These are phyloP conservation scores for Xylariaceae sp. DNA, from an alignment of 2,329 filamentous ascomycete genomes.

Conservation along the genomic window DNA sequence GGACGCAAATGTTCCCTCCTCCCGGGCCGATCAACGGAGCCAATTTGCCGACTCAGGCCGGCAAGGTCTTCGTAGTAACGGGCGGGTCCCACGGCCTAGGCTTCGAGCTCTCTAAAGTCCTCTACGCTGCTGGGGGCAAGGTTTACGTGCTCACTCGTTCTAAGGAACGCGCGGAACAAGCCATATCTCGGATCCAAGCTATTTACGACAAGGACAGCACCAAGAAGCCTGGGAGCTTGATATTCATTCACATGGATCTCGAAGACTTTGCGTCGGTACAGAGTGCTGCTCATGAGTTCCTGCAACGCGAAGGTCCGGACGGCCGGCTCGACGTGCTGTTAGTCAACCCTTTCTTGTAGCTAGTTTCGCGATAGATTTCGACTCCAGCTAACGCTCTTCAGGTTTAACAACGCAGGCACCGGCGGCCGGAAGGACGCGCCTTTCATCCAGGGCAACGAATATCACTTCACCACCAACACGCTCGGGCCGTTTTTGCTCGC, in stretches of 20 bases:
- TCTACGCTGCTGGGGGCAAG: constrained; percentile 50
- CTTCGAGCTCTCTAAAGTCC: constrained; percentile 49
- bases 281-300: constrained; percentile 15
- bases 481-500: constrained; percentile 24
- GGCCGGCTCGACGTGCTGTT: constrained; percentile 27
- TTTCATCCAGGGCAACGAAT: constrained; percentile 25
- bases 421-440: constrained; percentile 25
- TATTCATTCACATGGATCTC: constrained; percentile 27
- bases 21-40: constrained; percentile 18
- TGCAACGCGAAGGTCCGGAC: constrained; percentile 11
- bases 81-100: constrained; percentile 41
- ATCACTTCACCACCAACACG: constrained; percentile 27
- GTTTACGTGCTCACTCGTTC: constrained; percentile 53
- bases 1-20: constrained; percentile 29
- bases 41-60: constrained; percentile 21
- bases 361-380: too few species aligned
- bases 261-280: constrained; percentile 24
- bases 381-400: too few species aligned
- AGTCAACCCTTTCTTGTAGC: too few species aligned
- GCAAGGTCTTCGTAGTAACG: constrained; percentile 48
- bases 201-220: constrained; percentile 7
- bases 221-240: constrained; percentile 17
- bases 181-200: constrained; percentile 24
- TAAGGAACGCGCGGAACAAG: constrained; percentile 21
- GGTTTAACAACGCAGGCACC: constrained; percentile 30